Base-by-base conservation (phyloP, 2,329 filamentous ascomycete species). In the Paecilomyces dactylethromorphus region DNA sequence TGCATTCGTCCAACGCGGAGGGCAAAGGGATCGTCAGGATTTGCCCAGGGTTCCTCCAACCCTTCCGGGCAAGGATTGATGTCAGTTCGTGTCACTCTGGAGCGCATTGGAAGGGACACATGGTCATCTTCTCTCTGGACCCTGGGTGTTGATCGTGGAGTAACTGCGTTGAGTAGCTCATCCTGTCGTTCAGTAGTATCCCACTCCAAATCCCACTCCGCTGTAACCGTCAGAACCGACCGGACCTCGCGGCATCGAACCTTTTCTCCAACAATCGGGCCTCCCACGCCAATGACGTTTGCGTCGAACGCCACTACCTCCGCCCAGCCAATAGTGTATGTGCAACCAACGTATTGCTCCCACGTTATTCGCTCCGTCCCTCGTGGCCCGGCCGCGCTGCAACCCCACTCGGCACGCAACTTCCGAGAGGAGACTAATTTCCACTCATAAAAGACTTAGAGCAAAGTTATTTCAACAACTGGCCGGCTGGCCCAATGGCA, bases 401-500 rank as follows among this genome's bases (percentile, higher is more conserved):
- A 22, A 33, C 54, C 55, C 54, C 57, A 60, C 64, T 64, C 68
- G 68, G 68, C 67, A 70, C 66, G 35, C 51, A 58, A 45, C 18
- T 65, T 64, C 65, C 63, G 66, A 54, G 39, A 18, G 6, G 35
- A 5, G 8, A 4, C 13, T 52, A 6, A 12, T 3, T 3, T 0
- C 1, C 12, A 3, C 21, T 29, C 24, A 52, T 52, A 52, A 15
- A 52, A 13, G 3, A 11, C 12, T 6, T 52, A 10, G 10, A 2
- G 4, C 5, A 8, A 2, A 2, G 8, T 3, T 18, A 15, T 13
- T 24, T 24, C 50, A 29, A 52, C 35, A 52, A 24, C n/a, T 29
- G 53, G 53, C 53, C 53, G 53, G 66, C 68, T 77, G 74, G 76
- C 76, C 75, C 74, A 78, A 78, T 78, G 76, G 77, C 72, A 79